A percentile compares a stretch with the other conserved stretches of the same genome.
These are phyloP conservation scores for Leccinum ochraceum DNA, from an alignment of 768 basidiomycete genomes.

Conservation along the genomic window DNA sequence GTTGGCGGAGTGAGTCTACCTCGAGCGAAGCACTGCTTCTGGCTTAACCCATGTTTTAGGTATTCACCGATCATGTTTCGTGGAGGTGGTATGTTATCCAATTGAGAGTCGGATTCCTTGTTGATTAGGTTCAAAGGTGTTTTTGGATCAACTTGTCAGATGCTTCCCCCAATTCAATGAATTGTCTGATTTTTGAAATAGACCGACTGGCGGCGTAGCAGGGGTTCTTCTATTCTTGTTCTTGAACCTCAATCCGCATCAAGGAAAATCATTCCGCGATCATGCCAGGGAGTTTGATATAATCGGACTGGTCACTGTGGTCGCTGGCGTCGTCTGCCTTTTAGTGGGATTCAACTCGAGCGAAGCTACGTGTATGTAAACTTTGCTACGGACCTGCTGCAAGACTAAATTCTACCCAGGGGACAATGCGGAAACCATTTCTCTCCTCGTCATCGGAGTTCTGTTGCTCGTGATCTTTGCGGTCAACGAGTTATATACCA, in stretches of 20 bases:
- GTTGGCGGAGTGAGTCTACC: conserved; percentile 34
- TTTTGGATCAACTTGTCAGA: conserved; percentile 39
- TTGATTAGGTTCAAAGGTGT: conserved; percentile 28
- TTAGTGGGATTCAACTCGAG: conserved; percentile 41
- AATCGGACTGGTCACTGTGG: conserved; percentile 36
- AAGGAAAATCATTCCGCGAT: conserved; percentile 32
- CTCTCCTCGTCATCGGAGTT: conserved; percentile 37
- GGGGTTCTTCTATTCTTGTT: conserved; percentile 34
- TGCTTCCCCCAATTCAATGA: neutral
- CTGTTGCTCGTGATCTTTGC: conserved; percentile 31
- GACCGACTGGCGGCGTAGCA: conserved; percentile 39
- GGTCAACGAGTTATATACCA: conserved; percentile 38
- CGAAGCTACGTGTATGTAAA: conserved; percentile 32
- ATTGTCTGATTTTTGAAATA: conserved; percentile 10
- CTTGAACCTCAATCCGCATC: conserved; percentile 38
- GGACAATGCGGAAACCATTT: conserved; percentile 35
- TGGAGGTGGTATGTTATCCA: conserved; percentile 41
- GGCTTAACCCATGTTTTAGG: conserved; percentile 16
- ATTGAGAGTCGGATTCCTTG: neutral
- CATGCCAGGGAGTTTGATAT: conserved; percentile 41
- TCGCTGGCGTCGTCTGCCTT: conserved; percentile 39
- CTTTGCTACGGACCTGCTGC: neutral
- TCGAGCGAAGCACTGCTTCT: neutral
- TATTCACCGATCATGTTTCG: conserved; percentile 35
- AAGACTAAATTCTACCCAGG: conserved; percentile 21